Evolutionary conservation across 2,329 filamentous ascomycete species (phyloP), one percentile per base, ranked within the genome.

Genomic region (Magnaporthiopsis rhizophila): DNA sequence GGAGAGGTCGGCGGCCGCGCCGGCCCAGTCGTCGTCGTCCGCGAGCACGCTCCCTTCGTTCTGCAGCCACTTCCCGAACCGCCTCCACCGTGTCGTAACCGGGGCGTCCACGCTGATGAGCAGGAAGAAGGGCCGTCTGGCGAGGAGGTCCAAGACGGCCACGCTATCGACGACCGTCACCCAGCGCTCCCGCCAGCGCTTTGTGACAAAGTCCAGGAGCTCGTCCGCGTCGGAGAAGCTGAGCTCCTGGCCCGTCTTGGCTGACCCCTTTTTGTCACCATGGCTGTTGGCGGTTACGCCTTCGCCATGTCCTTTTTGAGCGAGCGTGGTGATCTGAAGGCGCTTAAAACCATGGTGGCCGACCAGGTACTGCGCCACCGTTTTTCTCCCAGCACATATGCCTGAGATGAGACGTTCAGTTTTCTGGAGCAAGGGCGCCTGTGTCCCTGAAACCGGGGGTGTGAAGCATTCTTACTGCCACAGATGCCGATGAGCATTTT

Each of bases 81-180:
- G 89, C 70, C 84, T 82, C 90, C 91, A 97, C 63, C 95, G 89
- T 59, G 94, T 81, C 62, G 85, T 89, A 59, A 97, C 83, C 1
- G 95, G 95, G 5, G 93, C 94, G 75, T 98, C 94, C 61, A 98
- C 87, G 74, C 91, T 94, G 72, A 99, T 81, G 45, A 98, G 85
- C 62, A 99, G 83, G 80, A 98, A 98, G 79, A 97, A 97, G 0
- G 95, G 95, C 9, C 95, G 86, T 26, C 88, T 83, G 66, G 88
- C 79, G 62, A 97, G 86, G 30, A 87, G 82, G 70, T 97, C 91
- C 5, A 97, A 83, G 9, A 89, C 84, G 3, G 76, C 74, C 69
- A 92, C 89, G 69, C 88, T 86, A 78, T 87, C 86, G 67, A 97
- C 87, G 72, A 95, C 89, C 3, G 90, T 95, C 21, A 98, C 91